Percentiles rank a stretch among this genome's conserved stretches.
phyloP scores from a whole-genome alignment of 164 flowering plant genomes.

The Platanus orientalis region DNA sequence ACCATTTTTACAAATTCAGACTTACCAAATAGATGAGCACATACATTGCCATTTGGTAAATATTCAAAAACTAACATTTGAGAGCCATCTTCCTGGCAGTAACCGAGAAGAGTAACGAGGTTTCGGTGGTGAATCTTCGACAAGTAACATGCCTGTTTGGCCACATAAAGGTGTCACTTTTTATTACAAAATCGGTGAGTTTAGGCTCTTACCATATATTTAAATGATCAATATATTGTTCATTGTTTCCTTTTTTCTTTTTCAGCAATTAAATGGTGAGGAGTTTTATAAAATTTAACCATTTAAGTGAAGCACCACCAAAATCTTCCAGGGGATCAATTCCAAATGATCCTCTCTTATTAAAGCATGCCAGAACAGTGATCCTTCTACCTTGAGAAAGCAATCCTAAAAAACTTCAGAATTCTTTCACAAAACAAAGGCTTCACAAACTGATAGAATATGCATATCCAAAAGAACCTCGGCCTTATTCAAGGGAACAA shows the following conservation, averaged over 20 bases:
- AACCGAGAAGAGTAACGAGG: slow-evolving; percentile 61
- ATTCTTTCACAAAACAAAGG: not conserved
- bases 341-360: not conserved
- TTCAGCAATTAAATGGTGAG: not conserved
- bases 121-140: slow-evolving; percentile 52
- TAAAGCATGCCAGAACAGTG: not conserved
- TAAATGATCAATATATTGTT: not conserved
- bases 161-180: slow-evolving; percentile 10
- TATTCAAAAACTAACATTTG: slow-evolving; percentile 60
- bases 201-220: not conserved
- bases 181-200: not conserved
- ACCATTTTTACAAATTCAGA: not conserved
- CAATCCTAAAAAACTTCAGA: not conserved
- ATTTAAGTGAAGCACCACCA: not conserved
- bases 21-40: slow-evolving; percentile 67
- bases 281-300: not conserved
- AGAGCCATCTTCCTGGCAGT: slow-evolving; percentile 53
- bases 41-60: slow-evolving; percentile 62
- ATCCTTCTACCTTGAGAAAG: not conserved
- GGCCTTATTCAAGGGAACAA: not conserved
- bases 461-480: not conserved
- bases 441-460: not conserved
- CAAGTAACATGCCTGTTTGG: slow-evolving; percentile 44
- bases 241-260: not conserved
- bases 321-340: not conserved